Evolutionary conservation across 495 filamentous ascomycete genomes (phyloP), one percentile per base, ranked within the genome.

Genomic region (Penicillium egyptiacum): DNA sequence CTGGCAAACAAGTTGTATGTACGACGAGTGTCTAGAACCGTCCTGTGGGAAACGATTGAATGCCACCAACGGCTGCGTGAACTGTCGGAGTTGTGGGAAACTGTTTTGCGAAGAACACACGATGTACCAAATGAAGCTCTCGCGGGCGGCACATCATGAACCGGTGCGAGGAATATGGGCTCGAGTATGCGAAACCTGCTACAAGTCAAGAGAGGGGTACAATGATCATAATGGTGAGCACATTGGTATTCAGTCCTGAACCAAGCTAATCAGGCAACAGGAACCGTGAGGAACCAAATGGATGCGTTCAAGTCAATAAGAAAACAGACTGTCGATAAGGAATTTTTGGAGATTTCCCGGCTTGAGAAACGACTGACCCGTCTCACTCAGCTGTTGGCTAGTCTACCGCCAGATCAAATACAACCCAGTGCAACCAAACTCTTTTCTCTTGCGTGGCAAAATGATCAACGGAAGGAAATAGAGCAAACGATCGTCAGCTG

Each of bases 61-160:
- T 5, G 81, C 86, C 12, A 80, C 87, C 20, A 91, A 87, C 59
- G 92, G 93, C 16, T 89, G 80, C 56, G 85, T 98, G 60, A 96
- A 98, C 66, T 98, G 94, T 67, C 79, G 94, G 52, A 88, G 90
- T 50, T 98, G 94, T 60, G 94, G 94, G 0, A 88, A 85, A 59
- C 76, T 98, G 33, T 98, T 97, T 67, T 98, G 94, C 73, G 93
- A 98, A 68, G 90, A 95, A 61, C 95, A 98, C 75, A 97, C 93
- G 30, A 96, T 97, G 94, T 98, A 98, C 64, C 92, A 98, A 75
- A 98, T 98, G 89, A 97, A 94, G 79, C 82, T 98, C 19, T 96
- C 91, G 10, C 81, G 92, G 45, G 86, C 91, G 5, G 94, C 95
- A 4, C 83, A 86, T 59, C 91, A 96, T 76, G 95, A 98, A 60